These are phyloP conservation scores for Stagonosporopsis chrysanthemi DNA, from an alignment of 2,329 filamentous ascomycete genomes.

Conservation along the genomic window DNA sequence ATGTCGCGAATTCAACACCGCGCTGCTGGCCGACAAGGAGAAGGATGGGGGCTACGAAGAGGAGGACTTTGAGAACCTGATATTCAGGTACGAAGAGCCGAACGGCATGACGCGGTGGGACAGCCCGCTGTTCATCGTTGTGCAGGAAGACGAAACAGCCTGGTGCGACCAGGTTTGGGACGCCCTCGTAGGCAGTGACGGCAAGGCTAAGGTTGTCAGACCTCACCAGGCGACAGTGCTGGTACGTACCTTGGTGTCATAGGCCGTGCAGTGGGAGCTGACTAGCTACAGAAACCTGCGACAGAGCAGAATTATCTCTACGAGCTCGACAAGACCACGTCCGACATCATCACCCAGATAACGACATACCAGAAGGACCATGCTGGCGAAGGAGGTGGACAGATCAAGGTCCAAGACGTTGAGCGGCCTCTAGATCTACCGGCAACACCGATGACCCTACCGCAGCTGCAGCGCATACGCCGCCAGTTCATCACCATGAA, in stretches of 20 bases:
- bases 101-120: slow-evolving; percentile 88
- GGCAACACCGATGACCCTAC: slow-evolving; percentile 69
- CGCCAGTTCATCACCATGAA: slow-evolving; percentile 81
- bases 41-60: slow-evolving; percentile 59
- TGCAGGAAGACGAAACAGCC: slow-evolving; percentile 76
- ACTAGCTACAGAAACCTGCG: slow-evolving; percentile 60
- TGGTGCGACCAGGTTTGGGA: slow-evolving; percentile 79
- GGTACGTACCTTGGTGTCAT: slow-evolving; percentile 43
- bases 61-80: slow-evolving; percentile 78
- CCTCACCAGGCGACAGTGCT: slow-evolving; percentile 79
- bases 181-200: slow-evolving; percentile 66
- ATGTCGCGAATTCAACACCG: slow-evolving; percentile 66
- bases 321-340: slow-evolving; percentile 78
- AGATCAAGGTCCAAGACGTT: slow-evolving; percentile 63
- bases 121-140: slow-evolving; percentile 78
- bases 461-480: slow-evolving; percentile 78
- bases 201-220: slow-evolving; percentile 70
- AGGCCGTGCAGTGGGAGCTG: background rate
- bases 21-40: slow-evolving; percentile 56
- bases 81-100: slow-evolving; percentile 85
- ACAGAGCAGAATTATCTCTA: slow-evolving; percentile 77
- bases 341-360: slow-evolving; percentile 75
- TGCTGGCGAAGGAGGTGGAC: slow-evolving; percentile 65
- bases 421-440: slow-evolving; percentile 71
- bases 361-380: slow-evolving; percentile 73